These are phyloP conservation scores for Hypoxylon lenormandii DNA, from an alignment of 495 filamentous ascomycete genomes.

Conservation along the genomic window DNA sequence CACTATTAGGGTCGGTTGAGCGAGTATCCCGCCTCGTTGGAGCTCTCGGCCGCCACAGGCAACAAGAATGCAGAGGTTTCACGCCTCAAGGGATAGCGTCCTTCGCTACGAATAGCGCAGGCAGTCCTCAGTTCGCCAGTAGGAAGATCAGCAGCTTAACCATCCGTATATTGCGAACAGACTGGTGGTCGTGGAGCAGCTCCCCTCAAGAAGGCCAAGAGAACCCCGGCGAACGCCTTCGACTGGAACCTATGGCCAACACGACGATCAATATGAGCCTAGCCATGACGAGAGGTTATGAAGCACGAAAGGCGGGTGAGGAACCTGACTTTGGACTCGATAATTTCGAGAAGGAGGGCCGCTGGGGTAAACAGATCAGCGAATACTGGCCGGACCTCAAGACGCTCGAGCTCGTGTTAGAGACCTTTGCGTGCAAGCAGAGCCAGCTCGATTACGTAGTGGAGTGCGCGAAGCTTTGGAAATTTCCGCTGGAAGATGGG, in stretches of 20 bases:
- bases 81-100: slow-evolving; percentile 28
- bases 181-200: slow-evolving; percentile 49
- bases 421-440: slow-evolving; percentile 43
- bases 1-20: slow-evolving; percentile 39
- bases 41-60: slow-evolving; percentile 37
- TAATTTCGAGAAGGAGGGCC: slow-evolving; percentile 43
- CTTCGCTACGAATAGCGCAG: slow-evolving; percentile 18
- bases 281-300: slow-evolving; percentile 44
- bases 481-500: slow-evolving; percentile 38
- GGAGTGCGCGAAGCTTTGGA: slow-evolving; percentile 49
- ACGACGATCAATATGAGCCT: slow-evolving; percentile 17
- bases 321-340: slow-evolving; percentile 47
- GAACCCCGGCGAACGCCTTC: slow-evolving; percentile 29
- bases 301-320: slow-evolving; percentile 38
- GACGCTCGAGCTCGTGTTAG: slow-evolving; percentile 44
- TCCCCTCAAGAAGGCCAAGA: background rate
- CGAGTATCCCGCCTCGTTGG: slow-evolving; percentile 47
- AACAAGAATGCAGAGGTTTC: slow-evolving; percentile 35
- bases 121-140: slow-evolving; percentile 42
- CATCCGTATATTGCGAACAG: slow-evolving; percentile 48
- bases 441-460: slow-evolving; percentile 46
- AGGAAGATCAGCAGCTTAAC: slow-evolving; percentile 46
- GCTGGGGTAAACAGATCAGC: slow-evolving; percentile 44
- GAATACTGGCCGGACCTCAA: slow-evolving; percentile 48
- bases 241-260: slow-evolving; percentile 50